phyloP scores from a whole-genome alignment of 495 filamentous ascomycete species.

The Tetracladium marchalianum region DNA sequence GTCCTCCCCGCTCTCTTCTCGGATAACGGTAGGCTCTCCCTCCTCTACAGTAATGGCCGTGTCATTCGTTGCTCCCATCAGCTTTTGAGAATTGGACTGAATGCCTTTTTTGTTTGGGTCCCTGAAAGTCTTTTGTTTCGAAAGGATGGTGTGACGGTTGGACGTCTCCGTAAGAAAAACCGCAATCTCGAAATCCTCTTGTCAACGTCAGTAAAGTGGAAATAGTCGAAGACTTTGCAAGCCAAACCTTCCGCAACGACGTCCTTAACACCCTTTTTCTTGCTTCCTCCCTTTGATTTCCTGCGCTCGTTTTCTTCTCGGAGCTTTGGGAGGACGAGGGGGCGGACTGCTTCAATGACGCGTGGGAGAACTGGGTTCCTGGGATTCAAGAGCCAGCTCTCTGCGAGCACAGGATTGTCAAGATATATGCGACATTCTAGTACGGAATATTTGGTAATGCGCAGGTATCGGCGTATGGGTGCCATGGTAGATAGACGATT shows the following conservation, averaged over 20 bases:
- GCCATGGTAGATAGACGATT: conserved; percentile 43
- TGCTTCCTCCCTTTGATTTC: conserved; percentile 43
- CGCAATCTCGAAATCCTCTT: conserved; percentile 91
- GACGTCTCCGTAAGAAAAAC: conserved; percentile 85
- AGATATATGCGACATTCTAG: conserved; percentile 93
- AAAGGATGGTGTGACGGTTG: conserved; percentile 79
- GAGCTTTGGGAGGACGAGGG: conserved; percentile 79
- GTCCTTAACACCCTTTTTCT: conserved; percentile 76
- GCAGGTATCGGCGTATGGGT: conserved; percentile 71
- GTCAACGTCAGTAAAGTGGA: conserved; percentile 10
- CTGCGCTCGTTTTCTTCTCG: conserved; percentile 74
- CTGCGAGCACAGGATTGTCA: conserved; percentile 70
- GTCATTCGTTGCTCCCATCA: conserved; percentile 42
- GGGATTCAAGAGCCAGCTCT: conserved; percentile 72
- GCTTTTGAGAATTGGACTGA: conserved; percentile 45
- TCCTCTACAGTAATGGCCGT: conserved; percentile 39
- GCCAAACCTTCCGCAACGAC: conserved; percentile 64
- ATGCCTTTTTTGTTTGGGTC: conserved; percentile 39
- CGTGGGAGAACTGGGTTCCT: conserved; percentile 64
- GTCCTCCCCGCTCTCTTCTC: conserved; percentile 30
- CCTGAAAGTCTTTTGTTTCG: conserved; percentile 66
- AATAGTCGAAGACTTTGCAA: neutral
- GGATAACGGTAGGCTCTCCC: conserved; percentile 22
- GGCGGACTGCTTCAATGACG: conserved; percentile 73
- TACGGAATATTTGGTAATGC: conserved; percentile 81